phyloP scores from a whole-genome alignment of 257 asterid species.

The Galeopsis tetrahit region DNA sequence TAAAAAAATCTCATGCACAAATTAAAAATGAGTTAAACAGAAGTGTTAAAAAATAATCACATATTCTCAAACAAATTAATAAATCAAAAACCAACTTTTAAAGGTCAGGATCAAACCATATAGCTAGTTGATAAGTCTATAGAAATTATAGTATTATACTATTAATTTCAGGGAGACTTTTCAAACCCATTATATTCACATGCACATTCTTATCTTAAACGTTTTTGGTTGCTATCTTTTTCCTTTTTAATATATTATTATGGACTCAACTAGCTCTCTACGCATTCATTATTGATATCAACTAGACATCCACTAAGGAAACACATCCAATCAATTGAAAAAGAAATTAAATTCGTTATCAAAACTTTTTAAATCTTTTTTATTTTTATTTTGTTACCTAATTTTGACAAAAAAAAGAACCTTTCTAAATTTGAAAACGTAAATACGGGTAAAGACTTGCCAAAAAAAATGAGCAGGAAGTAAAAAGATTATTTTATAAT shows the following conservation, averaged over 20 bases:
- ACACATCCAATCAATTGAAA: constrained; percentile 25
- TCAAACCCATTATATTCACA: neutral
- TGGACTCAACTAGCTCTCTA: neutral
- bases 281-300: neutral
- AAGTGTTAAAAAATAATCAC: too few relatives aligned
- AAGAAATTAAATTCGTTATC: neutral
- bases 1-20: too few relatives aligned
- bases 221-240: neutral
- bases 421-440: neutral
- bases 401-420: neutral
- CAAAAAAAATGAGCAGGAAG: neutral
- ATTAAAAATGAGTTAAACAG: too few relatives aligned
- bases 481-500: neutral
- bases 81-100: neutral
- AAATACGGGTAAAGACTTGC: neutral
- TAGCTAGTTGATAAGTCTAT: neutral
- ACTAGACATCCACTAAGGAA: constrained; percentile 22
- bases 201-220: neutral
- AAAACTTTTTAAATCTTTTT: neutral
- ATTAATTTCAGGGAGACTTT: neutral
- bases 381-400: neutral
- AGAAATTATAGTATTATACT: neutral
- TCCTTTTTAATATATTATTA: neutral
- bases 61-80: neutral
- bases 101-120: constrained; percentile 3